Evolutionary conservation across 1,139 yeast genomes (phyloP).

Genomic region (Debaryomyces coudertii): DNA sequence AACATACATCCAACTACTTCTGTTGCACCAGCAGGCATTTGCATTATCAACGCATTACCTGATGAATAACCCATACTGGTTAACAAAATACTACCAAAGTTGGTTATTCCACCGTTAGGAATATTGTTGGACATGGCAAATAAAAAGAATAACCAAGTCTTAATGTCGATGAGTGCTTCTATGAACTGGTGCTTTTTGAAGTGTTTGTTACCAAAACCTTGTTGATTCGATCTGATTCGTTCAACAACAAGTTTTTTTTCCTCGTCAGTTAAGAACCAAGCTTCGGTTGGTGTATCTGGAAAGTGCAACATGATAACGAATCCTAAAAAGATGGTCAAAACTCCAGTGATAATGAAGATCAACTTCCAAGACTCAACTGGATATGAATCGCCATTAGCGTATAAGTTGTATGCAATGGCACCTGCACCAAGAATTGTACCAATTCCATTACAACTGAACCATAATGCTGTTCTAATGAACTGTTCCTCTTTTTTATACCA

Average conservation of each 20-base stretch:
- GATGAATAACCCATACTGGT: constrained; percentile 44
- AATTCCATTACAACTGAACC: constrained; percentile 29
- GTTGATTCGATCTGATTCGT: constrained; percentile 33
- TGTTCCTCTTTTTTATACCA: constrained; percentile 25
- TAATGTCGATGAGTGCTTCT: constrained; percentile 50
- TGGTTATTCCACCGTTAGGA: constrained; percentile 38
- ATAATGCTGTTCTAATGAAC: constrained; percentile 23
- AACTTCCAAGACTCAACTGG: constrained; percentile 31
- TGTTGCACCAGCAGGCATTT: constrained; percentile 41
- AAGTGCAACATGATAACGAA: constrained; percentile 22
- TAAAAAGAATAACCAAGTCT: constrained; percentile 41
- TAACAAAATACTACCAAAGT: constrained; percentile 47
- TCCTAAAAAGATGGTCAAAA: constrained; percentile 28
- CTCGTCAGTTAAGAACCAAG: constrained; percentile 40
- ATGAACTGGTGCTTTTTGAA: constrained; percentile 56
- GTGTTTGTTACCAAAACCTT: constrained; percentile 57
- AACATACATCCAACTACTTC: constrained; percentile 46
- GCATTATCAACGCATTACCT: constrained; percentile 32
- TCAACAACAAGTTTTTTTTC: constrained; percentile 31
- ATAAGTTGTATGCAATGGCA: constrained; percentile 25
- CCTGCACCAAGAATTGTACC: constrained; percentile 27
- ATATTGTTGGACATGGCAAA: constrained; percentile 28
- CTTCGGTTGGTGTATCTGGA: constrained; percentile 29
- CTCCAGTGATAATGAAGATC: constrained; percentile 29
- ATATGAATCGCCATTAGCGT: constrained; percentile 14